A percentile compares a stretch with the other conserved stretches of the same genome.
Evolutionary conservation across 768 basidiomycete genomes (phyloP).

Genomic region (Boletus coccyginus): DNA sequence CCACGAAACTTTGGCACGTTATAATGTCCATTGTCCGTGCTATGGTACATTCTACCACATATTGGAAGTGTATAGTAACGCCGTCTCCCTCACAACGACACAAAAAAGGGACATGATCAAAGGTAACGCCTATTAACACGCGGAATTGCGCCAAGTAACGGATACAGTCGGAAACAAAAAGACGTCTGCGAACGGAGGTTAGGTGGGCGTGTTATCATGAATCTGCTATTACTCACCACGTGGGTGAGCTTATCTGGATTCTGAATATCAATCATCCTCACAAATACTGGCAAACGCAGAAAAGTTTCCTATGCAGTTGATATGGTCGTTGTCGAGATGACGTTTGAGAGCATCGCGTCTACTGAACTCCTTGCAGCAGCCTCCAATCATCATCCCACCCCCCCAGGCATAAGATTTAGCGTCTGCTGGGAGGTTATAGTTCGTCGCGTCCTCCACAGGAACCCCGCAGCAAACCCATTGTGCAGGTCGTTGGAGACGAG

Average conservation of each 20-base stretch:
- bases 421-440: constrained; percentile 18
- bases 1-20: not conserved
- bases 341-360: constrained; percentile 41
- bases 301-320: constrained; percentile 33
- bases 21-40: constrained; percentile 6
- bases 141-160: not conserved
- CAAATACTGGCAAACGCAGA: constrained; percentile 24
- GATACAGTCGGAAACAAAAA: constrained; percentile 5
- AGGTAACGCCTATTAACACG: constrained; percentile 4
- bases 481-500: constrained; percentile 33
- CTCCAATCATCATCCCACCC: constrained; percentile 34
- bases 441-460: constrained; percentile 22
- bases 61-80: constrained; percentile 14
- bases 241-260: constrained; percentile 6
- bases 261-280: constrained; percentile 27
- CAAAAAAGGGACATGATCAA: constrained; percentile 9
- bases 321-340: constrained; percentile 37
- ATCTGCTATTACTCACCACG: constrained; percentile 3
- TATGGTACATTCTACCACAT: constrained; percentile 15
- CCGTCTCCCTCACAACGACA: not conserved
- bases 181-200: constrained; percentile 8
- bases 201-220: not conserved
- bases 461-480: constrained; percentile 41
- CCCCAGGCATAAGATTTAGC: constrained; percentile 28
- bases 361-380: constrained; percentile 38